Evolutionary conservation across 352 stramenopile species (phyloP), one percentile per base, ranked within the genome.

Genomic region (Phytopythium montanum): DNA sequence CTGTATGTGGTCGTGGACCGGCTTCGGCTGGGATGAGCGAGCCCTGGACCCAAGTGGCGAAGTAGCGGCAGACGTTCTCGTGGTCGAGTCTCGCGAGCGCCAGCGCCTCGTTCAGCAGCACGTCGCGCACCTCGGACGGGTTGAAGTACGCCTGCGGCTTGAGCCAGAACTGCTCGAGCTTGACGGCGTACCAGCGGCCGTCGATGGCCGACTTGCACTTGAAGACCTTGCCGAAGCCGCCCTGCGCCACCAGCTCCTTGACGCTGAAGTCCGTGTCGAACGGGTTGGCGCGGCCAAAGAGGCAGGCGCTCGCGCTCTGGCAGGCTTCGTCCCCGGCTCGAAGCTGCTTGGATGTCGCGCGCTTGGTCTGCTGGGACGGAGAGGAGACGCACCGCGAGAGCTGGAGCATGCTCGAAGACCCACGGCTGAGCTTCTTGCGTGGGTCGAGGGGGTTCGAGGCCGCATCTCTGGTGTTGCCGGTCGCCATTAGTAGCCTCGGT

Each of bases 41-140:
- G 19, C 77, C 81, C 14, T 80, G 72, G 38, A 94, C 81, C 84
- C 84, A 94, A 26, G 84, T 90, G 58, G 90, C 86, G 70, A 81
- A 94, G 70, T 98, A 98, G 8, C 95, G 75, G 29, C 97, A 97
- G 44, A 98, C 95, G 62, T 98, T 97, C 61, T 98, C 94, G 53
- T 98, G 93, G 46, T 93, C 90, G 23, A 98, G 87, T 6, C 88
- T 68, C 12, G 91, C 92, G 60, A 98, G 85, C 8, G 92, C 94
- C 2, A 94, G 85, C 4, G 97, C 93, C 62, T 98, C 95, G 55
- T 97, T 92, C 62, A 96, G 80, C 54, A 98, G 85, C 54, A 97
- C 97, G 61, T 89, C 75, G 53, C 97, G 96, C 54, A 97, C 74
- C 44, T 90, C 75, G 0, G 68, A 72, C 31, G 81, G 81, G 25